phyloP scores from a whole-genome alignment of 1,284 basidiomycete genomes.

The Caloboletus inedulis region DNA sequence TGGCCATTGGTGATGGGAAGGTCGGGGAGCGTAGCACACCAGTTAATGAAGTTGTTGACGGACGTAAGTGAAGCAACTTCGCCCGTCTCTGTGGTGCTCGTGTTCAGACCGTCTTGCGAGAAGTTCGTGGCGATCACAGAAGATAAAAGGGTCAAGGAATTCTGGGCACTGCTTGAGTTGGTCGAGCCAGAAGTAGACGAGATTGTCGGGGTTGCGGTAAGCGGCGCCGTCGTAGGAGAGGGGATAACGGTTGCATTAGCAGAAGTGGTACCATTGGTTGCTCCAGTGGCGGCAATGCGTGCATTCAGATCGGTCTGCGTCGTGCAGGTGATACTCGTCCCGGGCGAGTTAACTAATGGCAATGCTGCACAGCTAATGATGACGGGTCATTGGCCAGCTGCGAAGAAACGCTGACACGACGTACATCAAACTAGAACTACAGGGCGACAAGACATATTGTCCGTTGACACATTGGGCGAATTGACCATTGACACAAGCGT shows the following conservation, averaged over 20 bases:
- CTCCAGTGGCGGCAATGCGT: constrained; percentile 43
- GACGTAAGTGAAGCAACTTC: constrained; percentile 48
- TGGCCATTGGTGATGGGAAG: constrained; percentile 42
- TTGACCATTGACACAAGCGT: constrained; percentile 44
- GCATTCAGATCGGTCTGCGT: constrained; percentile 39
- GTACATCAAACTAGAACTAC: constrained; percentile 43
- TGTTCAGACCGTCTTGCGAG: constrained; percentile 43
- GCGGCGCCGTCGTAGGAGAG: constrained; percentile 6
- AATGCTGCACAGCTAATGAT: constrained; percentile 50
- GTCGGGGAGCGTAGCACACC: constrained; percentile 32
- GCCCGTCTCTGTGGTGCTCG: constrained; percentile 30
- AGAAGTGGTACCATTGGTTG: constrained; percentile 14
- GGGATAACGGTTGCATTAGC: constrained; percentile 7
- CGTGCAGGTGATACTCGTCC: constrained; percentile 47
- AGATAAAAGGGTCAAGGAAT: constrained; percentile 43
- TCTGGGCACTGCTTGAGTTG: constrained; percentile 38
- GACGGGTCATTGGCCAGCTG: background rate
- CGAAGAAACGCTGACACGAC: constrained; percentile 18
- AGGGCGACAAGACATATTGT: constrained; percentile 43
- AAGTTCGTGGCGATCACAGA: constrained; percentile 46
- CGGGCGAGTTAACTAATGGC: constrained; percentile 44
- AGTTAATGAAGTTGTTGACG: constrained; percentile 56
- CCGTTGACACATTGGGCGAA: constrained; percentile 53
- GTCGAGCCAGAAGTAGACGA: constrained; percentile 33
- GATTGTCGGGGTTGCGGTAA: constrained; percentile 26